phyloP scores from a whole-genome alignment of 805 yeast genomes.

The Phaffomyces thermotolerans region DNA sequence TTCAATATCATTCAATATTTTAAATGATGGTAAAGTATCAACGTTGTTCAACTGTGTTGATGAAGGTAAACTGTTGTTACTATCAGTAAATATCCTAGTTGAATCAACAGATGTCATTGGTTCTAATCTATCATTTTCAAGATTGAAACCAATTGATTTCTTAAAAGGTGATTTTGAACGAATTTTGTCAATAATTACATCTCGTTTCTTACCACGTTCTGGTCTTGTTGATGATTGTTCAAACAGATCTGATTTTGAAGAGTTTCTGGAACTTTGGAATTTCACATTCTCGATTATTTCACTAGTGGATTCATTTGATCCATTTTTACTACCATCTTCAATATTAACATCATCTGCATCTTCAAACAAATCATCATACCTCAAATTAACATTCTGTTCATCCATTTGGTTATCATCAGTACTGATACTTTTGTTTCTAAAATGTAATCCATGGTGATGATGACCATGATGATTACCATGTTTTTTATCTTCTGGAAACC shows the following conservation, averaged over 20 bases:
- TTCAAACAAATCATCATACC: slow-evolving; percentile 19
- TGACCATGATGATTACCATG: slow-evolving; percentile 1
- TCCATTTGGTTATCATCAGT: slow-evolving; percentile 4
- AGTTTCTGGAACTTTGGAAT: background rate
- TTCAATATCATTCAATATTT: slow-evolving; percentile 13
- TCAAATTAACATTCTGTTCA: background rate
- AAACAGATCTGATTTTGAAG: slow-evolving; percentile 14
- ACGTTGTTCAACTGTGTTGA: background rate
- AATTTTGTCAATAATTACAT: slow-evolving; percentile 13
- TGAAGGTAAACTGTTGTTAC: no score
- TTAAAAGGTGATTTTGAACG: slow-evolving; percentile 23
- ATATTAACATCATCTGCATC: slow-evolving; percentile 6
- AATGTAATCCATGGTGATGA: slow-evolving; percentile 6
- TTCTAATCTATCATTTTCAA: no score
- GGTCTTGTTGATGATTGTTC: slow-evolving; percentile 6
- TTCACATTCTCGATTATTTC: background rate
- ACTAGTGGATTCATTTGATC: no score
- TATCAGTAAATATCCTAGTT: no score
- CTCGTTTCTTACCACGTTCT: slow-evolving; percentile 14
- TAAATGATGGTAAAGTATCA: background rate
- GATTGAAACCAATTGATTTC: background rate
- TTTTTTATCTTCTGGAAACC: slow-evolving; percentile 36
- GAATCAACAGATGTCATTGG: no score
- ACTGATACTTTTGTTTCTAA: slow-evolving; percentile 1
- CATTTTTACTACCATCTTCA: background rate